These are phyloP conservation scores for Septoria petroselini DNA, from an alignment of 2,329 filamentous ascomycete genomes.

Conservation along the genomic window DNA sequence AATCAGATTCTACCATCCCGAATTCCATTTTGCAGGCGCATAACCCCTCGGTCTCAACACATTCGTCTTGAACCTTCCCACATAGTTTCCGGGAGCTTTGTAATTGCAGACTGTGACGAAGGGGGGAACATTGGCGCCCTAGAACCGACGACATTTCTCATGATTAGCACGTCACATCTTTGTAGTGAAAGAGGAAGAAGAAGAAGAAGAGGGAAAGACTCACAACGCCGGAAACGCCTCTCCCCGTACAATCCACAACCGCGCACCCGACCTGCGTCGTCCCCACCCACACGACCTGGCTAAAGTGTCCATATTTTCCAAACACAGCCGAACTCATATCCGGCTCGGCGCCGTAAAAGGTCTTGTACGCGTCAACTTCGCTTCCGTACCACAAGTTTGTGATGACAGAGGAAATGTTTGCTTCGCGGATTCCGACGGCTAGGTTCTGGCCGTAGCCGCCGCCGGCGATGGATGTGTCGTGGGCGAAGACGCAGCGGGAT, in stretches of 20 bases:
- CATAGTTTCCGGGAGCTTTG: conserved; percentile 60
- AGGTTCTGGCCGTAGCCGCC: conserved; percentile 89
- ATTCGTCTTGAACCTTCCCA: conserved; percentile 14
- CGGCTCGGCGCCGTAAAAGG: conserved; percentile 48
- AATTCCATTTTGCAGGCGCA: conserved; percentile 5
- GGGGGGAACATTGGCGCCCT: conserved; percentile 41
- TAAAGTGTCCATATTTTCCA: conserved; percentile 77
- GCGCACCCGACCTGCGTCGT: conserved; percentile 62
- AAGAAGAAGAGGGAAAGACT: too few relatives aligned
- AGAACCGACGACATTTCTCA: too few relatives aligned
- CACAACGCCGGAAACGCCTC: conserved; percentile 40
- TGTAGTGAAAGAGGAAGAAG: too few relatives aligned
- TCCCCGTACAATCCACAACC: conserved; percentile 52
- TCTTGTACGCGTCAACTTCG: conserved; percentile 60
- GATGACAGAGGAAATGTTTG: conserved; percentile 62
- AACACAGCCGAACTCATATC: conserved; percentile 58
- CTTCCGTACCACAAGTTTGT: conserved; percentile 84
- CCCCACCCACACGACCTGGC: conserved; percentile 67
- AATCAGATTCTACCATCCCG: too few relatives aligned
- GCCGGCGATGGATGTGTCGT: conserved; percentile 66
- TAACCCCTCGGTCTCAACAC: conserved; percentile 9
- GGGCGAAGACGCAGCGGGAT: conserved; percentile 64
- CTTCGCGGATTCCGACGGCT: conserved; percentile 59
- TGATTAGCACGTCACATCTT: too few relatives aligned
- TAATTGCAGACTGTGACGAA: conserved; percentile 86